phyloP scores from a whole-genome alignment of 2,329 filamentous ascomycete genomes.

The Chalaropsis ovoidea region DNA sequence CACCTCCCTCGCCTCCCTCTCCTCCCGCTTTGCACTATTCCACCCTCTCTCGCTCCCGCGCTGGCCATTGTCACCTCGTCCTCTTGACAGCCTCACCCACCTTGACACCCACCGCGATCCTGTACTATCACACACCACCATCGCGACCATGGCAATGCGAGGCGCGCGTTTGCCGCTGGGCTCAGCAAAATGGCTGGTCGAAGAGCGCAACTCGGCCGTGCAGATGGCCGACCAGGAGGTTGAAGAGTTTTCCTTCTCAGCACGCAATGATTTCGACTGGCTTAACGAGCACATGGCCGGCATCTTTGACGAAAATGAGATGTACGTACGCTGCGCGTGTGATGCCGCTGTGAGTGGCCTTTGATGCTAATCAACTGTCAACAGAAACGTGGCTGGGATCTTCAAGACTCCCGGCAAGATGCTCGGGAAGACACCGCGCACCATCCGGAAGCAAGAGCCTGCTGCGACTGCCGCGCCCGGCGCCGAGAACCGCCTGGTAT shows the following conservation, averaged over 20 bases:
- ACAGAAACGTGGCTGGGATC: conserved; percentile 81
- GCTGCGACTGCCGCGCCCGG: neutral
- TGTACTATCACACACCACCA: conserved; percentile 19
- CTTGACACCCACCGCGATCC: too few species aligned
- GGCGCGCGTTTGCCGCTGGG: conserved; percentile 60
- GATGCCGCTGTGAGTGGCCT: neutral
- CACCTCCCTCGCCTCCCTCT: too few species aligned
- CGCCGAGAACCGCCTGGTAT: conserved; percentile 8
- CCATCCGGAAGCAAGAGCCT: conserved; percentile 48
- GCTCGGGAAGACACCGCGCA: conserved; percentile 70
- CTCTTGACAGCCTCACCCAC: too few species aligned
- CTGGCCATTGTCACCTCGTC: too few species aligned
- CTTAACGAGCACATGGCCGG: conserved; percentile 97
- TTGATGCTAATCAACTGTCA: neutral
- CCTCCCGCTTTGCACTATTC: too few species aligned
- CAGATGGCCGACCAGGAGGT: conserved; percentile 70
- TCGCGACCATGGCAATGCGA: conserved; percentile 37
- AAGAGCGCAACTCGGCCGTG: conserved; percentile 69
- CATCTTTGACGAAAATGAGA: conserved; percentile 75
- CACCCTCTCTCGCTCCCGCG: too few species aligned
- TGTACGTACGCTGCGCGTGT: conserved; percentile 45
- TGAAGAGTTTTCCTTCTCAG: conserved; percentile 88
- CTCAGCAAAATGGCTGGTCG: conserved; percentile 72
- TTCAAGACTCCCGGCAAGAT: conserved; percentile 88
- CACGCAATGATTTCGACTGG: conserved; percentile 92